phyloP scores from a whole-genome alignment of 1,284 basidiomycete species.

The Coniferiporia weirii region DNA sequence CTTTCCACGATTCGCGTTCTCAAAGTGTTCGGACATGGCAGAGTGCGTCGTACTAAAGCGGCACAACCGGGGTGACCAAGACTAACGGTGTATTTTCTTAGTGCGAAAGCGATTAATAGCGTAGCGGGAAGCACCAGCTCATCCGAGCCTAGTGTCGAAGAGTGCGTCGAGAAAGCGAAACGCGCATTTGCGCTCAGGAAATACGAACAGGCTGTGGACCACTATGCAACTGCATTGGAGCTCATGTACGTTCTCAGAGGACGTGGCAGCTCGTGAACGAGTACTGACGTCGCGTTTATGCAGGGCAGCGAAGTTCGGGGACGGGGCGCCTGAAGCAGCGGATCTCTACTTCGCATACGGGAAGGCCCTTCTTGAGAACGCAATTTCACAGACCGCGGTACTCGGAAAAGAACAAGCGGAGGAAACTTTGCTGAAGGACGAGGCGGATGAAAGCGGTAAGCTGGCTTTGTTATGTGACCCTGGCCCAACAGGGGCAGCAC shows the following conservation, averaged over 20 bases:
- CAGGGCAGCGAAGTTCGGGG: conserved; percentile 68
- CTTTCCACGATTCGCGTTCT: neutral
- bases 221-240: conserved; percentile 83
- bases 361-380: conserved; percentile 83
- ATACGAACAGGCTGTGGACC: conserved; percentile 80
- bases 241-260: conserved; percentile 50
- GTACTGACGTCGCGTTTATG: conserved; percentile 1
- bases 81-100: neutral
- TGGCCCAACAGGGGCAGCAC: neutral
- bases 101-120: neutral
- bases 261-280: conserved; percentile 21
- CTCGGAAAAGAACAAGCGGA: conserved; percentile 76
- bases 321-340: conserved; percentile 72
- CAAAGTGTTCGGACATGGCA: neutral
- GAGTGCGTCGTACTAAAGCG: neutral
- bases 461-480: conserved; percentile 15
- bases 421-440: conserved; percentile 39
- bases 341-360: conserved; percentile 85
- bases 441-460: conserved; percentile 38
- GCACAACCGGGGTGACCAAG: neutral
- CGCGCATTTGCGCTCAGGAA: conserved; percentile 84
- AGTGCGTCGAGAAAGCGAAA: conserved; percentile 66
- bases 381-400: conserved; percentile 75
- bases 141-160: conserved; percentile 41
- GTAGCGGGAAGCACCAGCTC: neutral